phyloP scores from a whole-genome alignment of 2,329 filamentous ascomycete species.

The Phoma sp. region DNA sequence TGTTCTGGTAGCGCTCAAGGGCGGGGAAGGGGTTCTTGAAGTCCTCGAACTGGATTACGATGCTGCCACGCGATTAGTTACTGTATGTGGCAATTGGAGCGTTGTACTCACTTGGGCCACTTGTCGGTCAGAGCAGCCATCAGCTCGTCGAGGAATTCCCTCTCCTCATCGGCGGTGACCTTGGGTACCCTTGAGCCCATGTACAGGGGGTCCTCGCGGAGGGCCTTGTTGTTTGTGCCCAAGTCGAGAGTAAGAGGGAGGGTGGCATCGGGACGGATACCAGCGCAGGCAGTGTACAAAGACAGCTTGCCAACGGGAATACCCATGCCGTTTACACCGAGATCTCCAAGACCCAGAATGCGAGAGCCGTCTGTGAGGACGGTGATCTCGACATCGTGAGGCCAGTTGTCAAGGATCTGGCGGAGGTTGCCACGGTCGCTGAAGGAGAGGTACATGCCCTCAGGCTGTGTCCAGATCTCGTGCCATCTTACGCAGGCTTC shows the following conservation, averaged over 20 bases:
- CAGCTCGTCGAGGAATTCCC: slow-evolving; percentile 95
- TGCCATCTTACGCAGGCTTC: slow-evolving; percentile 98
- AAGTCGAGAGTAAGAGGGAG: slow-evolving; percentile 69
- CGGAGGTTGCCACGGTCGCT: slow-evolving; percentile 90
- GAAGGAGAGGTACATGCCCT: slow-evolving; percentile 95
- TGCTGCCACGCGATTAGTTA: slow-evolving; percentile 55
- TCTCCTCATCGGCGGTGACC: slow-evolving; percentile 77
- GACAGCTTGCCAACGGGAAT: slow-evolving; percentile 97
- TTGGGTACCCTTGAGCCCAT: slow-evolving; percentile 88
- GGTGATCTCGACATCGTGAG: slow-evolving; percentile 91
- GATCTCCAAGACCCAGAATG: slow-evolving; percentile 89
- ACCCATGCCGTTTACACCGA: slow-evolving; percentile 96
- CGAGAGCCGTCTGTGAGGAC: slow-evolving; percentile 96
- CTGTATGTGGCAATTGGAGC: slow-evolving; percentile 2
- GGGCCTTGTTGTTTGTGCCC: slow-evolving; percentile 68
- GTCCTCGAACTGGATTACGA: slow-evolving; percentile 92
- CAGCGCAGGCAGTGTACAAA: slow-evolving; percentile 93
- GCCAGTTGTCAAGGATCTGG: slow-evolving; percentile 92
- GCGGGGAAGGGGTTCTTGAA: slow-evolving; percentile 98
- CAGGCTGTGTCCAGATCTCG: slow-evolving; percentile 91
- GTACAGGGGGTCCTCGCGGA: slow-evolving; percentile 84
- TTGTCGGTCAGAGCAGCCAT: slow-evolving; percentile 87
- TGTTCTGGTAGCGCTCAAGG: slow-evolving; percentile 85
- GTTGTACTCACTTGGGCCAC: slow-evolving; percentile 66
- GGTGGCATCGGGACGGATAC: slow-evolving; percentile 80